Percentiles rank a stretch among this genome's conserved stretches.
Evolutionary conservation across 306 rosid species (phyloP).

Genomic region (Acacia confusa): DNA sequence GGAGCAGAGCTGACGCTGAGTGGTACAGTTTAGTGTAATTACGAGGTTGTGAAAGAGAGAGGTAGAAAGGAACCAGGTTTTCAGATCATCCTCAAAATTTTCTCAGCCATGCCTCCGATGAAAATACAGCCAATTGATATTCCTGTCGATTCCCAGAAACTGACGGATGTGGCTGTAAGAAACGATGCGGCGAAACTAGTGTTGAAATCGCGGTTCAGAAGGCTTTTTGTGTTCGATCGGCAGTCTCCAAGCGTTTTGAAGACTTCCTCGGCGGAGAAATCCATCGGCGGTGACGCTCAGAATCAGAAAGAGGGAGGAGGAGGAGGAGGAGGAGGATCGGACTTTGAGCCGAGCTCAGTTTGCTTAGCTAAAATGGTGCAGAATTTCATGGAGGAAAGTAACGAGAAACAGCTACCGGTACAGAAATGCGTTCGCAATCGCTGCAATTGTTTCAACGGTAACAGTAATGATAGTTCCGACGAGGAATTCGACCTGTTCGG

Average conservation of each 20-base stretch:
- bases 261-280: slow-evolving; percentile 60
- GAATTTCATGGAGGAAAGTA: slow-evolving; percentile 78
- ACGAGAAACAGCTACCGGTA: slow-evolving; percentile 59
- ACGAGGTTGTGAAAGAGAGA: slow-evolving; percentile 1
- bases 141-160: slow-evolving; percentile 43
- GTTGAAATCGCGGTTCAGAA: slow-evolving; percentile 74
- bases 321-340: slow-evolving; percentile 36
- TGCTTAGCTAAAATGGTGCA: slow-evolving; percentile 91
- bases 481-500: slow-evolving; percentile 78
- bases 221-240: slow-evolving; percentile 78
- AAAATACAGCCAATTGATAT: slow-evolving; percentile 88
- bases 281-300: slow-evolving; percentile 39
- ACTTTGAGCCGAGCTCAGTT: slow-evolving; percentile 84
- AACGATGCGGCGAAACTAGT: slow-evolving; percentile 70
- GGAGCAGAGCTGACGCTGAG: slow-evolving; percentile 37
- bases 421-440: slow-evolving; percentile 72
- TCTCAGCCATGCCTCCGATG: slow-evolving; percentile 72
- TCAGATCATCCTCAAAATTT: not conserved
- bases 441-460: slow-evolving; percentile 93
- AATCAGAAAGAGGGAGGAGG: slow-evolving; percentile 44
- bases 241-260: slow-evolving; percentile 70
- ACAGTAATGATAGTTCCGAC: slow-evolving; percentile 82
- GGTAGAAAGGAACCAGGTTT: not conserved
- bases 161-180: slow-evolving; percentile 51
- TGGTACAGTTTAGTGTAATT: not conserved